A percentile compares a stretch with the other conserved stretches of the same genome.
phyloP scores from a whole-genome alignment of 345 rosid species.

The Gossypium turneri region DNA sequence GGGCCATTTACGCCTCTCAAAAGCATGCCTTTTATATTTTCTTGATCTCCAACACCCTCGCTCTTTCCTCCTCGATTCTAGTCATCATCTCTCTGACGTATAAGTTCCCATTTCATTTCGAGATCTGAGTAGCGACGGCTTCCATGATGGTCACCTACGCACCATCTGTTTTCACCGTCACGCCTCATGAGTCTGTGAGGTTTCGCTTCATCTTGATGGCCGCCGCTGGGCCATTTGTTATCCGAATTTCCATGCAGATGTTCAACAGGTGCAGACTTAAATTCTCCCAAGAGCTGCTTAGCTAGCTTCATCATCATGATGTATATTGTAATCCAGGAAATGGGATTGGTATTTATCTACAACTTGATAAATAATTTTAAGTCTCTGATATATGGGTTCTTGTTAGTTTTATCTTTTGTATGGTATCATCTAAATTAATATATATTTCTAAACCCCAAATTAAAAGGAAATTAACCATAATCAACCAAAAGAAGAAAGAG shows the following conservation, averaged over 20 bases:
- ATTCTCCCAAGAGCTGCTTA: neutral
- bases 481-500: neutral
- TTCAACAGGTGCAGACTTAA: neutral
- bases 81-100: slow-evolving; percentile 8
- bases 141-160: slow-evolving; percentile 21
- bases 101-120: slow-evolving; percentile 16
- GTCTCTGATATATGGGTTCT: too few relatives aligned
- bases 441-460: too few relatives aligned
- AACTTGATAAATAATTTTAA: neutral
- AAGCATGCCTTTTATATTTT: slow-evolving; percentile 12
- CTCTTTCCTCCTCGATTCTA: slow-evolving; percentile 17
- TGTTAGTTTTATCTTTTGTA: too few relatives aligned
- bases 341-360: neutral
- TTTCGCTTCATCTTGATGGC: slow-evolving; percentile 8
- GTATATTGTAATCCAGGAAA: neutral
- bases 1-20: slow-evolving; percentile 17
- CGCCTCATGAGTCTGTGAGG: neutral
- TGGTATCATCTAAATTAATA: too few relatives aligned
- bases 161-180: slow-evolving; percentile 19
- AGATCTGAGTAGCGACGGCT: slow-evolving; percentile 15
- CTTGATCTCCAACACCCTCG: slow-evolving; percentile 14
- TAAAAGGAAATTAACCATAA: neutral
- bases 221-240: neutral
- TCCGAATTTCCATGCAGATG: slow-evolving; percentile 2
- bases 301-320: neutral